Conservation (phyloP, 192 early-diverging fungal genomes). For the Globomyces pollinis-pini region DNA sequence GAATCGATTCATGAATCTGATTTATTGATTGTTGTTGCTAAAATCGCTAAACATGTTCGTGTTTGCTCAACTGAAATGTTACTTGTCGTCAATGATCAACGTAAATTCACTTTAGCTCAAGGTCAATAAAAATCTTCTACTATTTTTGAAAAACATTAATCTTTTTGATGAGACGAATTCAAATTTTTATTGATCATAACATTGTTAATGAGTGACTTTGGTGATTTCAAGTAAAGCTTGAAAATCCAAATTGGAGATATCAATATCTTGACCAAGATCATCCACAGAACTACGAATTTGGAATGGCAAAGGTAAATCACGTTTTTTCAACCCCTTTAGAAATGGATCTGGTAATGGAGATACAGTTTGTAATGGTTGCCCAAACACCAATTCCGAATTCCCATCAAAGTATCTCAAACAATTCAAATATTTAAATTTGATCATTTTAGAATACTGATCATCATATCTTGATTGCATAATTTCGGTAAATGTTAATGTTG, state of each 20-base stretch:
- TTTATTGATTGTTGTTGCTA: not conserved
- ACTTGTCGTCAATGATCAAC: slow-evolving; percentile 1
- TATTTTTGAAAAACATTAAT: too few relatives aligned
- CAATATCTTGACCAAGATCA: too few relatives aligned
- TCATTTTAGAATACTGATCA: not conserved
- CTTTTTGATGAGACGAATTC: too few relatives aligned
- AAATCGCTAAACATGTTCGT: slow-evolving; percentile 8
- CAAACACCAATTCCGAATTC: not conserved
- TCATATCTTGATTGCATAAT: not conserved
- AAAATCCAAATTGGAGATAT: too few relatives aligned
- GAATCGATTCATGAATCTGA: slow-evolving; percentile 7
- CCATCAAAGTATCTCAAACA: not conserved
- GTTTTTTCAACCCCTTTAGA: too few relatives aligned
- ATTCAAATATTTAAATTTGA: not conserved
- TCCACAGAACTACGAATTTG: too few relatives aligned
- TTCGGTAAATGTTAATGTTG: not conserved
- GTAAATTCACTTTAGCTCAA: slow-evolving; percentile 12
- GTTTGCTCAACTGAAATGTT: slow-evolving; percentile 18
- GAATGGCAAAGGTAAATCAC: too few relatives aligned
- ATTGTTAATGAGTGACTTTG: too few relatives aligned
- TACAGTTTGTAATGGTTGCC: not conserved
- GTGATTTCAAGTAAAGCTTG: too few relatives aligned
- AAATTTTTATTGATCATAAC: too few relatives aligned
- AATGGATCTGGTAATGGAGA: not conserved
- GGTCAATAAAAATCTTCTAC: slow-evolving; percentile 20